A percentile compares a stretch with the other conserved stretches of the same genome.
These are phyloP conservation scores for Lepidopterella palustris DNA, from an alignment of 495 filamentous ascomycete species.

Conservation along the genomic window DNA sequence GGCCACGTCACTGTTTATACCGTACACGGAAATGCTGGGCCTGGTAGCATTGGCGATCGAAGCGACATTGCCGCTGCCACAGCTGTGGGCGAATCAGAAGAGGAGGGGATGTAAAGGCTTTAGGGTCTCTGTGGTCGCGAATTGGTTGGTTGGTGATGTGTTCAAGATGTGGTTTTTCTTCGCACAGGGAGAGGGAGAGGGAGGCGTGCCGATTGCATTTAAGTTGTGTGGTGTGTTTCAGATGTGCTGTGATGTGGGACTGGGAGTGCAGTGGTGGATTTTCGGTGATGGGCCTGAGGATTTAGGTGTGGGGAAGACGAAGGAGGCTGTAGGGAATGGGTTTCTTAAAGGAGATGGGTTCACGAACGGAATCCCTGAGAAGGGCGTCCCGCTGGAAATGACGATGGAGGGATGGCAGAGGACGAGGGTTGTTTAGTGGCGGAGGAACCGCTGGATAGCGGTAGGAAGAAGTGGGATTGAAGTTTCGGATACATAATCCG, in stretches of 20 bases:
- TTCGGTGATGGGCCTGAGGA: constrained; percentile 55
- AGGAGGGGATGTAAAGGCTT: constrained; percentile 84
- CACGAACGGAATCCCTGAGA: neutral
- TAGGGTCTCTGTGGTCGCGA: constrained; percentile 72
- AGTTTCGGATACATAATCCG: neutral
- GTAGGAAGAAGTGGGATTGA: neutral
- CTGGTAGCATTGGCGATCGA: constrained; percentile 82
- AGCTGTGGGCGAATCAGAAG: constrained; percentile 73
- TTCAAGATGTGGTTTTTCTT: constrained; percentile 95
- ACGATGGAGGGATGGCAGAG: constrained; percentile 9
- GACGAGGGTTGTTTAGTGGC: neutral
- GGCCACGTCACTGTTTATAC: constrained; percentile 51
- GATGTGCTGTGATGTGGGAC: constrained; percentile 71
- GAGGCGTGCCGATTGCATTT: constrained; percentile 78
- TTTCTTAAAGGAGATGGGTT: neutral
- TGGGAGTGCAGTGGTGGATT: constrained; percentile 80
- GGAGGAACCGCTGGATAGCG: neutral
- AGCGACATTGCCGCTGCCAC: constrained; percentile 82
- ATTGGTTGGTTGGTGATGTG: constrained; percentile 83
- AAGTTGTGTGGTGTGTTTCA: constrained; percentile 91
- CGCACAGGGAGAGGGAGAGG: constrained; percentile 44
- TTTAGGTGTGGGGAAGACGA: neutral
- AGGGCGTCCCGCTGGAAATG: constrained; percentile 1
- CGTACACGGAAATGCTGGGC: constrained; percentile 68
- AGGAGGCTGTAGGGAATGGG: neutral